Conservation (phyloP, 257 asterid species). For the Ballota nigra region DNA sequence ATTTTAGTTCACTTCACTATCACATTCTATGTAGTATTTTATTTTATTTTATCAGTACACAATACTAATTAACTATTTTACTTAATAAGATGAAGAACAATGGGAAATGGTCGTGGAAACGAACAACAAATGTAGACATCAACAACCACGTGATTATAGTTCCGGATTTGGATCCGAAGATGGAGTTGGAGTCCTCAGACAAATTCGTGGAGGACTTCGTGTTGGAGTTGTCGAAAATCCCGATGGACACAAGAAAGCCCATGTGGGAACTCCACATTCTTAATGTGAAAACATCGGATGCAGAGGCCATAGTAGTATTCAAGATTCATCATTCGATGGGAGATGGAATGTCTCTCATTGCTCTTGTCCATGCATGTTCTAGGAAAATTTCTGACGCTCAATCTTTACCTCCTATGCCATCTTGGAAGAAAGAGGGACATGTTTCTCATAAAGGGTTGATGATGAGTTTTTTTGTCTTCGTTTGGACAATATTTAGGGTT, state of each 20-base stretch:
- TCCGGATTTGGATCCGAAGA: slow-evolving; percentile 32
- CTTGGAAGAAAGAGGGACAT: not conserved
- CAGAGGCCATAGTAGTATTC: slow-evolving; percentile 25
- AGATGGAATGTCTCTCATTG: slow-evolving; percentile 43
- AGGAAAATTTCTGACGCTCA: slow-evolving; percentile 29
- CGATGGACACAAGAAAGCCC: slow-evolving; percentile 37
- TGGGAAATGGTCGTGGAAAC: slow-evolving; percentile 32
- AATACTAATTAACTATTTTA: not conserved
- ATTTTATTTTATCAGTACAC: not conserved
- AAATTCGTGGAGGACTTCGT: slow-evolving; percentile 29
- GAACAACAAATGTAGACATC: slow-evolving; percentile 27
- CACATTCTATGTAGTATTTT: too few relatives aligned
- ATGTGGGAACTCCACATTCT: slow-evolving; percentile 48
- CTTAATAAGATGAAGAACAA: not conserved
- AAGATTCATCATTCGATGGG: slow-evolving; percentile 47
- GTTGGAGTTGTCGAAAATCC: slow-evolving; percentile 21
- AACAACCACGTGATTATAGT: slow-evolving; percentile 28
- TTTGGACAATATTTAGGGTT: slow-evolving; percentile 26
- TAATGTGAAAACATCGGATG: slow-evolving; percentile 38
- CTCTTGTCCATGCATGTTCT: slow-evolving; percentile 36
- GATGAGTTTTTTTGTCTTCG: not conserved
- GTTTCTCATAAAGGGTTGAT: not conserved
- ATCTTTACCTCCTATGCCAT: slow-evolving; percentile 30
- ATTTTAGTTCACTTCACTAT: too few relatives aligned
- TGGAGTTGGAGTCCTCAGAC: slow-evolving; percentile 36